phyloP scores from a whole-genome alignment of 306 rosid species.

The Calophaca sinica region DNA sequence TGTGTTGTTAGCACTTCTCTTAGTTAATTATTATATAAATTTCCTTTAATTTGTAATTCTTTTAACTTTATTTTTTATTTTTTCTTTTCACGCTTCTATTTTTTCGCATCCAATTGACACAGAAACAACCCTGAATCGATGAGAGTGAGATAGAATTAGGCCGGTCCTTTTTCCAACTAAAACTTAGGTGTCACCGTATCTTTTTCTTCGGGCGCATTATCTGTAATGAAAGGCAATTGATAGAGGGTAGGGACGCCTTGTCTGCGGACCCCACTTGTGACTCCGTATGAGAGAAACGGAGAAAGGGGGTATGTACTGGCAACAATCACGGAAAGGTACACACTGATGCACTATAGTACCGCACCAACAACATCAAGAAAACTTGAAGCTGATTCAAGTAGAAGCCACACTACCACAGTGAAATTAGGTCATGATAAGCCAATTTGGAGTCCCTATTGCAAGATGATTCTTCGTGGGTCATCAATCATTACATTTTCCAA shows the following conservation, averaged over 20 bases:
- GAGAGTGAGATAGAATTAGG: slow-evolving; percentile 11
- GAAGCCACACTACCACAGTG: slow-evolving; percentile 47
- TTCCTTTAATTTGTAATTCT: no score
- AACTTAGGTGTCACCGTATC: background rate
- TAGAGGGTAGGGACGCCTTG: slow-evolving; percentile 39
- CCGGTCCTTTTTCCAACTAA: slow-evolving; percentile 4
- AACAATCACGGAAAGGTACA: slow-evolving; percentile 64
- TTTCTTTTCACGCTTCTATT: background rate
- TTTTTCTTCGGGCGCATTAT: slow-evolving; percentile 25
- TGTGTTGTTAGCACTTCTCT: no score
- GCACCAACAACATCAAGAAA: slow-evolving; percentile 18
- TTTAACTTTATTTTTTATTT: no score
- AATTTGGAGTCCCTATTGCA: slow-evolving; percentile 19
- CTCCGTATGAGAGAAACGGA: background rate
- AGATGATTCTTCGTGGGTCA: slow-evolving; percentile 45
- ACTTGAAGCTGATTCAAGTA: background rate
- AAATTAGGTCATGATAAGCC: slow-evolving; percentile 58
- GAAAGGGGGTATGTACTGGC: slow-evolving; percentile 44
- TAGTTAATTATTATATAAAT: no score
- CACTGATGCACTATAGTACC: slow-evolving; percentile 36
- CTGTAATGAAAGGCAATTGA: slow-evolving; percentile 27
- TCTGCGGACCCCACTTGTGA: slow-evolving; percentile 18
- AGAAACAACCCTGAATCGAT: slow-evolving; percentile 5
- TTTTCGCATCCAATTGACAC: background rate
- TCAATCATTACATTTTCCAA: slow-evolving; percentile 31